phyloP scores from a whole-genome alignment of 805 yeast species.

The Metschnikowia henanensis region DNA sequence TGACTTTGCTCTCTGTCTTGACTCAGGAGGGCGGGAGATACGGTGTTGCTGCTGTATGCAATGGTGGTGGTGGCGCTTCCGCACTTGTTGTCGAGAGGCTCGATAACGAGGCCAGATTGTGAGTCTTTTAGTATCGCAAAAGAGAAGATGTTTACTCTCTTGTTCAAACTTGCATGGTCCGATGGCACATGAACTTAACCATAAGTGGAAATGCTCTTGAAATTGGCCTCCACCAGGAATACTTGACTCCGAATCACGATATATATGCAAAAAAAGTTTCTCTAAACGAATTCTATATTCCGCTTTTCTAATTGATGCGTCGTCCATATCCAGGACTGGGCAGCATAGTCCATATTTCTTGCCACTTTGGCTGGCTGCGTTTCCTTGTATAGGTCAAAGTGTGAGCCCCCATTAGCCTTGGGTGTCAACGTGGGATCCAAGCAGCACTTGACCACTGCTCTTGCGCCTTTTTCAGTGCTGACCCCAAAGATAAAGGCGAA shows the following conservation, averaged over 20 bases:
- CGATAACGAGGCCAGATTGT: constrained; percentile 38
- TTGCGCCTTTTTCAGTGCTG: constrained; percentile 67
- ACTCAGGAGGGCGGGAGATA: constrained; percentile 75
- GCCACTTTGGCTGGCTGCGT: constrained; percentile 60
- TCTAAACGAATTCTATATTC: constrained; percentile 29
- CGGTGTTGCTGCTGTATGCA: constrained; percentile 97
- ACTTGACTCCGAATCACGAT: no score
- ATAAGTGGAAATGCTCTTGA: no score
- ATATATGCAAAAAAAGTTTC: no score
- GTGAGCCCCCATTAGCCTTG: constrained; percentile 67
- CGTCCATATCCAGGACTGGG: constrained; percentile 81
- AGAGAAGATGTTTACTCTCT: no score
- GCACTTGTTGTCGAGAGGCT: constrained; percentile 82
- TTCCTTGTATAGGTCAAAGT: constrained; percentile 49
- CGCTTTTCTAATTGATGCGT: constrained; percentile 56
- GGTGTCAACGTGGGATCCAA: constrained; percentile 49
- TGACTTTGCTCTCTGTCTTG: constrained; percentile 80
- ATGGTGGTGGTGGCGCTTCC: constrained; percentile 99
- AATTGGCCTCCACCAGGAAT: no score
- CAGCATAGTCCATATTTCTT: constrained; percentile 54
- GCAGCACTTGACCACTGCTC: constrained; percentile 63
- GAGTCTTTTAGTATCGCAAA: constrained; percentile 3
- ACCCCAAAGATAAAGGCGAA: constrained; percentile 73
- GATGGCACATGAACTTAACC: no score
- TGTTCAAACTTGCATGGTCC: no score